Percentiles rank a stretch among this genome's conserved stretches.
phyloP scores from a whole-genome alignment of 2,329 filamentous ascomycete species.

The Xylariales sp. region DNA sequence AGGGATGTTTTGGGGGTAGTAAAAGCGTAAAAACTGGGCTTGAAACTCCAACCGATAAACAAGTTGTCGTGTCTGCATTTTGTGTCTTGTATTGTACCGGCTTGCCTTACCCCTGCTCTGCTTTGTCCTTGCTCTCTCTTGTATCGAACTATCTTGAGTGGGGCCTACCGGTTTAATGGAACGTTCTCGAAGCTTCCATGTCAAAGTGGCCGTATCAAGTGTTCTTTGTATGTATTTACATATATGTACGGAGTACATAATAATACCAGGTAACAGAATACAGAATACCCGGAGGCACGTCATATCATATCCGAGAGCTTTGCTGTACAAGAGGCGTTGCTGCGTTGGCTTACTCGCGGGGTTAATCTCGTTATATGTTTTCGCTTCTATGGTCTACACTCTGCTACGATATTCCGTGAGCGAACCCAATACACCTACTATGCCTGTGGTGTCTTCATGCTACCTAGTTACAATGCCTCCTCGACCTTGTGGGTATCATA shows the following conservation, averaged over 20 bases:
- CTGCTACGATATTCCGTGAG: neutral
- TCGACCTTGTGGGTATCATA: constrained; percentile 35
- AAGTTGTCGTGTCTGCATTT: neutral
- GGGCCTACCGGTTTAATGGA: constrained; percentile 11
- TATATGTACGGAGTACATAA: neutral
- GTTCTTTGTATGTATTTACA: neutral
- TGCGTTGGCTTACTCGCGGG: neutral
- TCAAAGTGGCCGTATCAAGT: neutral
- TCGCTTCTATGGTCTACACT: constrained; percentile 3
- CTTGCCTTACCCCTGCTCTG: neutral
- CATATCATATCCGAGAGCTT: neutral
- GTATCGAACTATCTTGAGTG: neutral
- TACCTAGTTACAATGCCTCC: constrained; percentile 5
- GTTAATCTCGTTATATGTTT: neutral
- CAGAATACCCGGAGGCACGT: no score
- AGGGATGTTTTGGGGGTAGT: no score
- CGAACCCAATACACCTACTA: neutral
- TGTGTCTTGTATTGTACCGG: neutral
- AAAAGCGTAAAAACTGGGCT: neutral
- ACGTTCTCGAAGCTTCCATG: constrained; percentile 39
- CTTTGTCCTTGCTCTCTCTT: neutral
- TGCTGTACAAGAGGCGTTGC: neutral
- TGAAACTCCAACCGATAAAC: neutral
- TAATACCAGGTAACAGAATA: no score
- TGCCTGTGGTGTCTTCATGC: constrained; percentile 10